Evolutionary conservation across 148 eudicot genomes (phyloP).

Genomic region (Spergularia bocconei): DNA sequence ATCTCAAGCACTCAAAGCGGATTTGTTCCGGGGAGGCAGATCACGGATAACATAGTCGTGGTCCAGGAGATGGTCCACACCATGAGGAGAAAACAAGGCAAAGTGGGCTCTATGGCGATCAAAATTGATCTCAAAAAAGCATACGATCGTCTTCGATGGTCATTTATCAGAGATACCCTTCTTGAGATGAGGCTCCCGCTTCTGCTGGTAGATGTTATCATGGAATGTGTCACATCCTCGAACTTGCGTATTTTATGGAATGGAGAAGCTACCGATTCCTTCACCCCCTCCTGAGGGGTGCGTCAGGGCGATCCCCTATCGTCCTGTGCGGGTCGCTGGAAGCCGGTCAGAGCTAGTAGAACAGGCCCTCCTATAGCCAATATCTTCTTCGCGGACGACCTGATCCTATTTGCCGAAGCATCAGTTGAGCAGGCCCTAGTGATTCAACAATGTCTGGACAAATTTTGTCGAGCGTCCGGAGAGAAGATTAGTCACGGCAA

Average conservation of each 20-base stretch:
- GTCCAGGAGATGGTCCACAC: neutral
- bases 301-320: neutral
- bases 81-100: neutral
- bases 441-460: neutral
- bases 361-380: neutral
- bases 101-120: neutral
- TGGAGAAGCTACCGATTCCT: neutral
- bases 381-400: neutral
- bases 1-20: neutral
- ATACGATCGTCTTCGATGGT: neutral
- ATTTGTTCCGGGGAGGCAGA: neutral
- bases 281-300: neutral
- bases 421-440: neutral
- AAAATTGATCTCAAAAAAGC: neutral
- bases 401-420: constrained; percentile 1
- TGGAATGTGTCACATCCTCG: neutral
- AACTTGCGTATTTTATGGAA: neutral
- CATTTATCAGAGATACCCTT: neutral
- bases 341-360: neutral
- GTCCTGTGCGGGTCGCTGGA: neutral
- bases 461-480: neutral
- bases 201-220: neutral
- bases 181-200: neutral
- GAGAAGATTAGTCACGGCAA: neutral
- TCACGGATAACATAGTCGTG: neutral